phyloP scores from a whole-genome alignment of 2,329 filamentous ascomycete genomes.

The Bipolaris victoriae region DNA sequence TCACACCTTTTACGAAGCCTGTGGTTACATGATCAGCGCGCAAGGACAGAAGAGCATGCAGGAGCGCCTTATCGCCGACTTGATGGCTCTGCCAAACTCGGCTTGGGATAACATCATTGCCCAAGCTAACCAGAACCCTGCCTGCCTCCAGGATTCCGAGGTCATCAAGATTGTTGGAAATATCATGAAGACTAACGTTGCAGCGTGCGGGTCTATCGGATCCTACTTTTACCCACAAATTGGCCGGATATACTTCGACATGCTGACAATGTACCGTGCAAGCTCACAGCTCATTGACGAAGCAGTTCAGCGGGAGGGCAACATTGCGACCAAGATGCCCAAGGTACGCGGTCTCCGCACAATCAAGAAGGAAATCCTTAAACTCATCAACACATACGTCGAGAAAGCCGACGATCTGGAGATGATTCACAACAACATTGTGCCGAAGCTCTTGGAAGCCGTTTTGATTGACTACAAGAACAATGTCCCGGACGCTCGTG shows the following conservation, averaged over 20 bases:
- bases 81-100: constrained; percentile 91
- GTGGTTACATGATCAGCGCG: constrained; percentile 98
- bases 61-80: constrained; percentile 84
- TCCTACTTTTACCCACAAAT: constrained; percentile 98
- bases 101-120: constrained; percentile 97
- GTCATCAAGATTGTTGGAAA: constrained; percentile 99
- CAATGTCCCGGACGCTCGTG: constrained; percentile 92
- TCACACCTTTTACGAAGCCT: constrained; percentile 98
- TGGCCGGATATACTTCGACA: constrained; percentile 95
- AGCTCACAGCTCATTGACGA: constrained; percentile 97
- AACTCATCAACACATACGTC: constrained; percentile 97
- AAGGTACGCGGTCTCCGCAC: constrained; percentile 93
- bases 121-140: constrained; percentile 81
- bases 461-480: constrained; percentile 96
- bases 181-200: constrained; percentile 99
- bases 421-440: constrained; percentile 90
- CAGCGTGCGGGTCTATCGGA: constrained; percentile 95
- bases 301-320: constrained; percentile 85
- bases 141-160: constrained; percentile 86
- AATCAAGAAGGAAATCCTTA: constrained; percentile 99
- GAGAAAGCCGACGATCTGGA: constrained; percentile 97
- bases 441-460: constrained; percentile 92
- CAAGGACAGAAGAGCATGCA: constrained; percentile 95
- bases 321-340: constrained; percentile 95
- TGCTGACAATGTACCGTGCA: constrained; percentile 98